These are phyloP conservation scores for Citrullus mucosospermus DNA, from an alignment of 306 rosid species.

Conservation along the genomic window DNA sequence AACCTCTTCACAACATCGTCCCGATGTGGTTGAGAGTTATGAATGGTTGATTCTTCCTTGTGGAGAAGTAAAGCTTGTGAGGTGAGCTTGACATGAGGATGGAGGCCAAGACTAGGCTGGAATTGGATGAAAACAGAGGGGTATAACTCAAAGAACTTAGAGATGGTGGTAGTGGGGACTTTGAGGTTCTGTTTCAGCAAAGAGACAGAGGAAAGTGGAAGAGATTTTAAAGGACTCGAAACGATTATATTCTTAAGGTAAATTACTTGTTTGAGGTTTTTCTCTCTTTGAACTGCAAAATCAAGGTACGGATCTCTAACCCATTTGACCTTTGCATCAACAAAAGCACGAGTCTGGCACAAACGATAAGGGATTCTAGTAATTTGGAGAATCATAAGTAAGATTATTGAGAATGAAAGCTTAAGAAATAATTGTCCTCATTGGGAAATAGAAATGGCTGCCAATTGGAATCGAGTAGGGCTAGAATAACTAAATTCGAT, in stretches of 20 bases:
- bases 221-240: slow-evolving; percentile 39
- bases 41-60: slow-evolving; percentile 43
- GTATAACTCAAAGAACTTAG: slow-evolving; percentile 38
- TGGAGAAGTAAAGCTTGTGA: slow-evolving; percentile 40
- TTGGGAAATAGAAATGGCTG: too few relatives aligned
- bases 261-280: slow-evolving; percentile 45
- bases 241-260: slow-evolving; percentile 50
- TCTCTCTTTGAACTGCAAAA: slow-evolving; percentile 53
- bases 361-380: slow-evolving; percentile 31
- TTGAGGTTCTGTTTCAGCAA: slow-evolving; percentile 33
- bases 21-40: slow-evolving; percentile 23
- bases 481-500: too few relatives aligned
- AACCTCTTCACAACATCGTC: slow-evolving; percentile 42
- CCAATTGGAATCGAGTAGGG: too few relatives aligned
- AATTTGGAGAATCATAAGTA: slow-evolving; percentile 28
- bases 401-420: background rate
- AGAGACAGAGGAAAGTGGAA: slow-evolving; percentile 48
- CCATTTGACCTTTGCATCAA: slow-evolving; percentile 70
- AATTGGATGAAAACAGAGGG: slow-evolving; percentile 35
- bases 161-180: slow-evolving; percentile 36
- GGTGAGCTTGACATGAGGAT: slow-evolving; percentile 48
- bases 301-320: slow-evolving; percentile 71
- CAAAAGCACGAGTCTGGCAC: slow-evolving; percentile 32
- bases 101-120: slow-evolving; percentile 41
- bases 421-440: too few relatives aligned